Conservation (phyloP, 306 rosid genomes). For the Sicyos baderoa region DNA sequence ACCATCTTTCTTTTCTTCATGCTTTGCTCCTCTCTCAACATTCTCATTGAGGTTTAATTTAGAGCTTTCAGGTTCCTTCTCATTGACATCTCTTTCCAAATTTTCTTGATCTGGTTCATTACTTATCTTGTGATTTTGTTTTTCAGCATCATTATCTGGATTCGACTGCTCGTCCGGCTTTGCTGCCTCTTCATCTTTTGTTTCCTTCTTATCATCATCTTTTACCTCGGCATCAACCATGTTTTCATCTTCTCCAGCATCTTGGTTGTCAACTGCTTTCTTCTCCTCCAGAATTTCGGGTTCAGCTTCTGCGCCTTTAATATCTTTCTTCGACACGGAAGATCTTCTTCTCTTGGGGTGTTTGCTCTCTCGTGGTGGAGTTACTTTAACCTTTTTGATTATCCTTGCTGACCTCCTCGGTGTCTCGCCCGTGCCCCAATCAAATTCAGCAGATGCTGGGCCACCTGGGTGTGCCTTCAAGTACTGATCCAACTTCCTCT, state of each 20-base stretch:
- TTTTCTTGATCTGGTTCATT: constrained; percentile 31
- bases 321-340: constrained; percentile 44
- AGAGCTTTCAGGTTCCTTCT: constrained; percentile 43
- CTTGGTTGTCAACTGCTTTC: constrained; percentile 39
- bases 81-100: constrained; percentile 15
- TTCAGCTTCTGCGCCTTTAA: constrained; percentile 33
- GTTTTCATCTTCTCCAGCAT: constrained; percentile 42
- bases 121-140: constrained; percentile 27
- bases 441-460: constrained; percentile 68
- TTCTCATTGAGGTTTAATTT: constrained; percentile 32
- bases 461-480: constrained; percentile 86
- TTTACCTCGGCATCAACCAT: constrained; percentile 37
- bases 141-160: constrained; percentile 40
- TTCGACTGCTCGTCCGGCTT: constrained; percentile 16
- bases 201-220: constrained; percentile 43
- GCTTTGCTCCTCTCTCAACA: constrained; percentile 19
- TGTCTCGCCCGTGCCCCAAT: constrained; percentile 97
- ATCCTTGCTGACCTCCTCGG: constrained; percentile 93
- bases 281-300: constrained; percentile 39
- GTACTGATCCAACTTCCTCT: constrained; percentile 73
- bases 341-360: constrained; percentile 63
- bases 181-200: constrained; percentile 25
- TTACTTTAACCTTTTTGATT: constrained; percentile 63
- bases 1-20: constrained; percentile 37
- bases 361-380: constrained; percentile 43